Base-by-base conservation (phyloP, 345 rosid species). In the Rhizophora apiculata region DNA sequence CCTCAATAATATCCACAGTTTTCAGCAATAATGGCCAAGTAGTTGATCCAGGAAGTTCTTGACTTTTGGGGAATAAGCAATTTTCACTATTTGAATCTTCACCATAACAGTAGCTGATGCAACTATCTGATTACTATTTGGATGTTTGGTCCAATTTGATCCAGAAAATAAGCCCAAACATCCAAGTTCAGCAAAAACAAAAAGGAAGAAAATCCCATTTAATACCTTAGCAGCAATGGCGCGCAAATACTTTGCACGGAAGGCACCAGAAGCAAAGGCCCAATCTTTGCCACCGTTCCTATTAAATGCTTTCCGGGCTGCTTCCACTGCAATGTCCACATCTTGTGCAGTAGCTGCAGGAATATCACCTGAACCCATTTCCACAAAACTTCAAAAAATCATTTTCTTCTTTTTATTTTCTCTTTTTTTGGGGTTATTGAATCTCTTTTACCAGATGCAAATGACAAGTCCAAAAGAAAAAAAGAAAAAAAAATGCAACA, bases 171-270 rank as follows among this genome's bases (percentile, higher is more conserved):
- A 43, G 18, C 15, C 5, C 49, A 43, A 43, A 43, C 49, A 2
- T 11, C 49, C 49, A 3, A 11, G 18, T 43, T 43, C 49, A 43
- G 49, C 18, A 43, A 26, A 55, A 20, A 22, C 57, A 5, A 54
- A 54, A 21, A n/a, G 26, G 11, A 8, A 53, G 26, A n/a, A 54
- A 54, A n/a, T 15, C 27, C 6, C n/a, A n/a, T 30, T 3, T 7
- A 30, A 68, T 71, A 95, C 99, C 98, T 95, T 96, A 7, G 96
- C 89, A 77, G 99, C 95, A 80, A 96, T 96, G 67, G 96, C 98
- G 21, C 96, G 98, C 75, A 96, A 71, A 71, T 85, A 89, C 86
- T 76, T 92, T 62, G 99, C 99, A 62, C 99, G 96, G 32, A 83
- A 72, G 60, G 93, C 83, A 18, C 99, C 98, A 32, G 97, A 67